Base-by-base conservation (phyloP, 2,329 filamentous ascomycete species). In the Fusarium sororula region DNA sequence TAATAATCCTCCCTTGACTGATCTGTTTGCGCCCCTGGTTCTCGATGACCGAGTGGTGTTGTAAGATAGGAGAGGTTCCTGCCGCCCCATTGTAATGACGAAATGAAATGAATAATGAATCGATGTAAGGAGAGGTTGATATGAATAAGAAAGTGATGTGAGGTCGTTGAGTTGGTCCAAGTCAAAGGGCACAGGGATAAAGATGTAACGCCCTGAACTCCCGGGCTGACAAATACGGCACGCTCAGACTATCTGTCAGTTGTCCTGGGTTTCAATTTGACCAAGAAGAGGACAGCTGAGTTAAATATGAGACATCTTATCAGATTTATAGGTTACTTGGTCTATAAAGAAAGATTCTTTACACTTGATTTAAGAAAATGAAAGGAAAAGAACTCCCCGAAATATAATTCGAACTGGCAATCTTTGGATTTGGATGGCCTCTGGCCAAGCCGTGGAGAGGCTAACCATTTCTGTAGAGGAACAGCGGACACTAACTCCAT, bases 31-130 rank as follows among this genome's bases (percentile, higher is more conserved):
- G 26, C 71, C 63, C 44, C 63, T 74, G 24, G 71, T 72, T 58
- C 67, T 63, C 22, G 71, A 60, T 42, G 71, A 41, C 20, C 59
- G 73, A 11, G 64, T 60, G 41, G 70, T 72, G 39, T 73, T 70
- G 48, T 73, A 67, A 30, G 68, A 74, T 32, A 77, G 56, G 28
- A 77, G 67, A 56, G 76, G 75, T 44, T 75, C 72, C 53, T 76
- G 60, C 30, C 67, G 67, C 50, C 76, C 74, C 76, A 77, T 77
- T 57, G 9, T 63, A 56, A 39, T 48, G 37, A 30, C 5, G 28
- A 14, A 59, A 59, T 10, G 22, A 47, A 59, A 48, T n/a, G 37
- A 62, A 48, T 7, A 17, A 37, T 32, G 38, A 20, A 37, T 26
- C 35, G 7, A 35, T 22, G 44, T n/a, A 28, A 53, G 45, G 26